These are phyloP conservation scores for Plasmodium adleri DNA, from an alignment of 169 alveolate species.

Conservation along the genomic window DNA sequence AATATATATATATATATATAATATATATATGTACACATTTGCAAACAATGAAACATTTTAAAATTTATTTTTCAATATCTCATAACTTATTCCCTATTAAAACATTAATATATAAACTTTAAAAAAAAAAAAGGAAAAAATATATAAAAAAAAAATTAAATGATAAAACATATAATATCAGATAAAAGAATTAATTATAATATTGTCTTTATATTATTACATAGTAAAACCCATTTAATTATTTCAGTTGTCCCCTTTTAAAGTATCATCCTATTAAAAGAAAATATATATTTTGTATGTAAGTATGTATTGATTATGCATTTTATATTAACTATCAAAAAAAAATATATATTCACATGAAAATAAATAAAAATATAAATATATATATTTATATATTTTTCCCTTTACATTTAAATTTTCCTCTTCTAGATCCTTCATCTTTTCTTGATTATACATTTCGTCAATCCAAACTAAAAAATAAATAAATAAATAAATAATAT, in stretches of 20 bases:
- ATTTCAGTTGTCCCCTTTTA: too few relatives aligned
- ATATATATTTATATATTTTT: constrained; percentile 9
- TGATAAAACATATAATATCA: too few relatives aligned
- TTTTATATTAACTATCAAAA: not conserved
- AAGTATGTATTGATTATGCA: not conserved
- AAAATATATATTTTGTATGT: not conserved
- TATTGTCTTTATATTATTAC: too few relatives aligned
- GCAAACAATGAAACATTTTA: not conserved
- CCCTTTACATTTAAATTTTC: constrained; percentile 50
- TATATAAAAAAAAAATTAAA: too few relatives aligned
- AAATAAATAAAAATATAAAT: not conserved
- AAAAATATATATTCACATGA: not conserved
- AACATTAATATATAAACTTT: too few relatives aligned
- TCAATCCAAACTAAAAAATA: constrained; percentile 73
- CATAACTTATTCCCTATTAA: not conserved
- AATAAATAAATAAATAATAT: not conserved
- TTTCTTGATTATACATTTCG: constrained; percentile 71
- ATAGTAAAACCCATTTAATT: too few relatives aligned
- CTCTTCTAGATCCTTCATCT: constrained; percentile 65
- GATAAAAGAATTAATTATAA: too few relatives aligned
- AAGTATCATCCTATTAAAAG: too few relatives aligned
- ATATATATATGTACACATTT: not conserved
- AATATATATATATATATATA: not conserved
- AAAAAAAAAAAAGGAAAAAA: too few relatives aligned
- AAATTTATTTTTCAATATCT: not conserved